Conservation (phyloP, 1,284 basidiomycete genomes). For the Heterobasidion parviporum region DNA sequence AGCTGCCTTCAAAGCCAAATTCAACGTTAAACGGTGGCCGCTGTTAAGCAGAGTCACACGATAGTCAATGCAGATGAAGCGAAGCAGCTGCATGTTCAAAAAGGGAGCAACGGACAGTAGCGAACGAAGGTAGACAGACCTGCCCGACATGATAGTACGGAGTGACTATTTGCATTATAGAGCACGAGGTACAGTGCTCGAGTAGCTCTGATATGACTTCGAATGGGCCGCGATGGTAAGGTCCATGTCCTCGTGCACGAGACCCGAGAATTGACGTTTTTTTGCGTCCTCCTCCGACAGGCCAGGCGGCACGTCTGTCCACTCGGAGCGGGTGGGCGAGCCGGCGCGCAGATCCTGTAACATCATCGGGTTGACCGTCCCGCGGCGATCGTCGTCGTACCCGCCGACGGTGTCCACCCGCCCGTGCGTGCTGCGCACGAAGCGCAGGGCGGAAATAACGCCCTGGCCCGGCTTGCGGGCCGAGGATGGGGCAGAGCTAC, state of each 20-base stretch:
- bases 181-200: too few relatives aligned
- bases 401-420: not conserved
- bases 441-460: not conserved
- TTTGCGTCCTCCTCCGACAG: not conserved
- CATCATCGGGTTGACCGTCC: not conserved
- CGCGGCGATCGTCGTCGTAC: not conserved
- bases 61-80: too few relatives aligned
- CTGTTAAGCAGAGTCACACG: too few relatives aligned
- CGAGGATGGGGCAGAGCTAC: not conserved
- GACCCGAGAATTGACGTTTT: not conserved
- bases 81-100: too few relatives aligned
- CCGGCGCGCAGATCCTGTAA: not conserved
- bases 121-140: too few relatives aligned
- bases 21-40: too few relatives aligned
- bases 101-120: too few relatives aligned
- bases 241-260: not conserved
- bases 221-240: not conserved
- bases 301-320: not conserved
- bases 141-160: too few relatives aligned
- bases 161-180: too few relatives aligned
- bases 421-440: not conserved
- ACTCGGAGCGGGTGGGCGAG: not conserved
- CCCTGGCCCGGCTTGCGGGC: not conserved
- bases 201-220: not conserved
- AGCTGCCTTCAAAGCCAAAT: too few relatives aligned